A percentile compares a stretch with the other conserved stretches of the same genome.
Conservation (phyloP, 2,329 filamentous ascomycete species). For the Torrubiellomyces zombiae region DNA sequence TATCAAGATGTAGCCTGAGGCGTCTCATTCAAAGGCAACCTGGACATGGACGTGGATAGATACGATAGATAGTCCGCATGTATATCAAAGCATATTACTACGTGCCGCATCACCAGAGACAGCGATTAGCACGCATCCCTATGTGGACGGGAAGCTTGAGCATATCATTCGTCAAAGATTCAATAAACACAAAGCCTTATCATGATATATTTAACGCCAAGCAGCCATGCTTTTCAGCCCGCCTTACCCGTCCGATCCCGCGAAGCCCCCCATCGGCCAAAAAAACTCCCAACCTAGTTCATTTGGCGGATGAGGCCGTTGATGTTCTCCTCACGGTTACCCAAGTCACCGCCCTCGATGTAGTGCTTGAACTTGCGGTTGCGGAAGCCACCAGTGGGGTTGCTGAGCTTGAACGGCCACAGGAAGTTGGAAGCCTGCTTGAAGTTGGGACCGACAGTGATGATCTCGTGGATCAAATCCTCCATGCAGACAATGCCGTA, state of each 20-base stretch:
- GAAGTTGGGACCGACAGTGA: conserved; percentile 97
- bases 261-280: too few species aligned
- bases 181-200: conserved; percentile 21
- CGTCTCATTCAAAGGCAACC: not conserved
- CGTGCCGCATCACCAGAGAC: too few species aligned
- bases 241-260: too few species aligned
- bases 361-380: conserved; percentile 98
- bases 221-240: conserved; percentile 20
- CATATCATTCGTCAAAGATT: conserved; percentile 24
- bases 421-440: conserved; percentile 99
- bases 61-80: not conserved
- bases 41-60: not conserved
- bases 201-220: conserved; percentile 23
- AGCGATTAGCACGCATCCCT: too few species aligned
- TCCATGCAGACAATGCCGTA: conserved; percentile 99
- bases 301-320: conserved; percentile 93
- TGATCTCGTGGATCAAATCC: conserved; percentile 98
- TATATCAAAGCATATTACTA: too few species aligned
- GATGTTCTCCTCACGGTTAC: conserved; percentile 98
- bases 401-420: conserved; percentile 99
- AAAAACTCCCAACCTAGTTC: conserved; percentile 49
- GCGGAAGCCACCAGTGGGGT: conserved; percentile 93
- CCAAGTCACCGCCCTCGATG: conserved; percentile 94
- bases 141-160: conserved; percentile 14
- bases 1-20: conserved; percentile 44